Base-by-base conservation (phyloP, 2,329 filamentous ascomycete genomes). In the Ilyonectria mors-panacis region DNA sequence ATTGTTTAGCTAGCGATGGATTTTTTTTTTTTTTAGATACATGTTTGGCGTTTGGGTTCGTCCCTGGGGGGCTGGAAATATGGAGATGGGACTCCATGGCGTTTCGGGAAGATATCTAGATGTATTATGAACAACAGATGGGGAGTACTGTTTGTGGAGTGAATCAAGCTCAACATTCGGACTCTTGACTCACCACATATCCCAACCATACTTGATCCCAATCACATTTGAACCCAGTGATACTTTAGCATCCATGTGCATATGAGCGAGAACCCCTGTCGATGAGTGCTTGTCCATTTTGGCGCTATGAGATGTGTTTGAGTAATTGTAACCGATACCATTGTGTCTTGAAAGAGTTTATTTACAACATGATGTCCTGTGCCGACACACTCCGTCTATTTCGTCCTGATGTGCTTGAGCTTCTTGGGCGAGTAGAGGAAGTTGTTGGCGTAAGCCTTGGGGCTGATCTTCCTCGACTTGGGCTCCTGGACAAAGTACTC, bases 401-500 rank as follows among this genome's bases (percentile, higher is more conserved):
- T 95, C 72, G 93, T 93, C 77, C 92, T 88, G 80, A 95, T 89
- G 77, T 92, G 89, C 88, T 98, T 98, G 80, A 98, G 85, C 88
- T 95, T 96, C 82, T 89, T 92, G 13, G 93, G 85, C 69, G 91
- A 91, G 85, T 97, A 95, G 70, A 95, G 79, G 83, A 98, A 99
- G 85, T 98, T 97, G 83, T 97, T 97, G 68, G 96, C 95, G 81
- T 99, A 99, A 12, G 94, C 77, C 89, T 99, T 99, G 68, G 94
- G 93, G 17, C 90, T 85, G 76, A 98, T 92, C 78, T 92, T 93
- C 79, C 96, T 91, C 82, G 90, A 89, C 78, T 98, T 97, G 39
- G 96, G 95, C 84, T 98, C 96, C 86, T 98, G 96, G 26, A 99
- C 95, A 81, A 96, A 98, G 83, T 97, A 99, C 81, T 99, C 95